Conservation (phyloP, 257 asterid genomes). For the Solanum peruvianum region DNA sequence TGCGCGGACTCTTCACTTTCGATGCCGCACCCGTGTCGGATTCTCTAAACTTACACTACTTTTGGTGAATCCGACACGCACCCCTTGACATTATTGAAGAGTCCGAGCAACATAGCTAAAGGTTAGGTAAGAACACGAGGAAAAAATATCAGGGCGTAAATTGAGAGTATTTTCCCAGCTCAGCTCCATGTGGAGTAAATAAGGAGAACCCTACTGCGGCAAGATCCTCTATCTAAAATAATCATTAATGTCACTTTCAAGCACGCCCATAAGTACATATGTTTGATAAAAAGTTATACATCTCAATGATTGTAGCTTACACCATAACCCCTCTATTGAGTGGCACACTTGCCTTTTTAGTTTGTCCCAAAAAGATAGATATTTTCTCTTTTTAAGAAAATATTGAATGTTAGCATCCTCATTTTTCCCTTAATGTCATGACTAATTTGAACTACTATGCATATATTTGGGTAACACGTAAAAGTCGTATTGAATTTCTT, state of each 20-base stretch:
- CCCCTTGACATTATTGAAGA: no score
- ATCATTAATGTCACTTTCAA: background rate
- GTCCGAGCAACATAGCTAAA: background rate
- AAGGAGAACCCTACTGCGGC: background rate
- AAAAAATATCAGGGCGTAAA: background rate
- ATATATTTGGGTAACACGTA: background rate
- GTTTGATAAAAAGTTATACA: background rate
- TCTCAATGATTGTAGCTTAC: background rate
- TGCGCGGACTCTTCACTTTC: no score
- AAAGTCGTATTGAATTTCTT: background rate
- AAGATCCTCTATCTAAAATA: background rate
- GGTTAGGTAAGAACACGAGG: background rate
- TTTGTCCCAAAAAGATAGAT: background rate
- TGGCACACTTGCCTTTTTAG: background rate
- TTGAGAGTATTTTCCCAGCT: background rate
- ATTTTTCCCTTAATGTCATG: background rate
- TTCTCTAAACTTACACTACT: no score
- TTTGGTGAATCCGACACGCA: no score
- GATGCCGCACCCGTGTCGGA: no score
- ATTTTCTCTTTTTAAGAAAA: background rate
- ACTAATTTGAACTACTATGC: background rate
- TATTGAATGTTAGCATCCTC: background rate
- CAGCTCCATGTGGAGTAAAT: background rate
- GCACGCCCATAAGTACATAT: background rate
- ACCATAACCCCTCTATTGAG: background rate